phyloP scores from a whole-genome alignment of 2,329 filamentous ascomycete genomes.

The Calcarisporium arbuscula region DNA sequence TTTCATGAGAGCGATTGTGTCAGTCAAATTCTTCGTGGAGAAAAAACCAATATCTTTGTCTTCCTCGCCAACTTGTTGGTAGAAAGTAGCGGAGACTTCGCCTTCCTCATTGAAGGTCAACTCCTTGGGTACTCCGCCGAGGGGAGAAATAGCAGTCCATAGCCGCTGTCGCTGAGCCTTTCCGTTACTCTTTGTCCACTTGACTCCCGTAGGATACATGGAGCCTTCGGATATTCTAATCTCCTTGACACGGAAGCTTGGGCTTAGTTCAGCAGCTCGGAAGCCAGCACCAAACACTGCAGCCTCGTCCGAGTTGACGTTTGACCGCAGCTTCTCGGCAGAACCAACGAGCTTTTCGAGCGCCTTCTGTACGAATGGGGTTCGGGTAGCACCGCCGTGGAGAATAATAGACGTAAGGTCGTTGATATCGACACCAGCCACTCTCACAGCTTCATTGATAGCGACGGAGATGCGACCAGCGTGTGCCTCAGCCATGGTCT shows the following conservation, averaged over 20 bases:
- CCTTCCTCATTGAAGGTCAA: conserved; percentile 75
- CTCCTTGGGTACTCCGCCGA: conserved; percentile 74
- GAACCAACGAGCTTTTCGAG: conserved; percentile 70
- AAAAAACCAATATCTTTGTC: conserved; percentile 61
- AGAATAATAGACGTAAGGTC: conserved; percentile 89
- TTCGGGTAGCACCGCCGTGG: conserved; percentile 83
- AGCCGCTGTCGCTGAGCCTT: conserved; percentile 75
- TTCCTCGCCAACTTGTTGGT: conserved; percentile 57
- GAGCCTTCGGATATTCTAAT: conserved; percentile 77
- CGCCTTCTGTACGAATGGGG: conserved; percentile 87
- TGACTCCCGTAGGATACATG: conserved; percentile 67
- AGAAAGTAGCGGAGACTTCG: conserved; percentile 75
- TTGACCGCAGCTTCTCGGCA: conserved; percentile 76
- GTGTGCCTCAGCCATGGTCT: conserved; percentile 65
- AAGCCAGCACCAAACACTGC: conserved; percentile 95
- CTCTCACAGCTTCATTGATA: conserved; percentile 67
- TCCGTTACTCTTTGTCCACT: conserved; percentile 62
- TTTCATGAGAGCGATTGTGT: conserved; percentile 70
- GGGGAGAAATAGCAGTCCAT: conserved; percentile 69
- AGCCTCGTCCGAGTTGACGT: conserved; percentile 95
- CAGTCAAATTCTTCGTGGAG: conserved; percentile 78
- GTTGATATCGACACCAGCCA: conserved; percentile 63
- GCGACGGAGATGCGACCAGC: conserved; percentile 62
- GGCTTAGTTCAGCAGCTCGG: conserved; percentile 84
- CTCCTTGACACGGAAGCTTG: conserved; percentile 96